Conservation (phyloP, 129 eudicot genomes). For the Arctium minus region DNA sequence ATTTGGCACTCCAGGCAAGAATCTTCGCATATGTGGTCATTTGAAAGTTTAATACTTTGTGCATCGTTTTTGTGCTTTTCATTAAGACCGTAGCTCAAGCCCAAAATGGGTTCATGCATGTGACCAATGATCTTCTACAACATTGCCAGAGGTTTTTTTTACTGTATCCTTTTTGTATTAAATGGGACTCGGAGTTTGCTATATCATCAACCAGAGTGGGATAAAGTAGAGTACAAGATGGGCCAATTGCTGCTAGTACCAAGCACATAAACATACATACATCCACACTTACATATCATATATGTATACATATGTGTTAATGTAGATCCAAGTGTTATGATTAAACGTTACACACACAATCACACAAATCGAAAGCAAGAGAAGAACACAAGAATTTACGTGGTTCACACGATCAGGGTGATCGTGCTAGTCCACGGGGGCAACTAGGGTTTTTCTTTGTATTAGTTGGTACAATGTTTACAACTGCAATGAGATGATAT, state of each 20-base stretch:
- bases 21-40: not conserved
- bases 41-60: conserved; percentile 1
- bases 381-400: too few relatives aligned
- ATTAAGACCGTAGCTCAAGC: not conserved
- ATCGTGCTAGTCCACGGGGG: too few relatives aligned
- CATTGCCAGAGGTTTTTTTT: not conserved
- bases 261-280: not conserved
- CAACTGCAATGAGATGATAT: too few relatives aligned
- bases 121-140: not conserved
- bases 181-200: not conserved
- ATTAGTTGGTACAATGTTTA: too few relatives aligned
- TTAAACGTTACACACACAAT: too few relatives aligned
- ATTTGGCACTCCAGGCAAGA: conserved; percentile 87
- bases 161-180: not conserved
- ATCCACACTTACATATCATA: not conserved
- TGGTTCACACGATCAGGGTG: too few relatives aligned
- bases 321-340: not conserved
- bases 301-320: not conserved
- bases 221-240: not conserved
- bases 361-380: too few relatives aligned
- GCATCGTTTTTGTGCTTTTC: not conserved
- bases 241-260: not conserved
- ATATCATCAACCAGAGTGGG: not conserved
- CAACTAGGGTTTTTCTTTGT: too few relatives aligned
- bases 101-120: not conserved